Base-by-base conservation (phyloP, 805 yeast species). In the Ogataea methanolica region DNA sequence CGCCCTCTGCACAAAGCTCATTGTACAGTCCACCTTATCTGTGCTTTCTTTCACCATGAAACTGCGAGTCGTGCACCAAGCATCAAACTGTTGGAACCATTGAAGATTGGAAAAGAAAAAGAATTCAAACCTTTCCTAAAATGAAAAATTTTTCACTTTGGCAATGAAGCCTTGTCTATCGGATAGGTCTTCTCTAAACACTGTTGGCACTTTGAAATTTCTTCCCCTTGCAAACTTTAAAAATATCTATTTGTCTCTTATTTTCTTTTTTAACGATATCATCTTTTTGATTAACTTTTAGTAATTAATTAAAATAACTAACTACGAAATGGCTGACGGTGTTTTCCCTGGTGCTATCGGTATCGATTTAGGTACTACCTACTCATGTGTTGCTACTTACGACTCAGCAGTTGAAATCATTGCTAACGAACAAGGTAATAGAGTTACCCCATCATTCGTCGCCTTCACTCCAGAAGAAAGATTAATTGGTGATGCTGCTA, bases 321-420 rank as follows among this genome's bases (percentile, higher is more conserved):
- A 41, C 43, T 19, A 39, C 60, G 76, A 74, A 74, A 85, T 85
- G 91, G 88, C 91, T 85, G 97, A 90, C 82, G 96, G 96, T 85
- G 94, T 90, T 79, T 90, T 87, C 85, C 94, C 91, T 83, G 97
- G 97, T 86, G 94, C 94, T 76, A 87, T 89, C 72, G 99, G 99
- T 85, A 92, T 92, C 84, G 98, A 91, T 81, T 80, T 88, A 75
- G 96, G 96, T 82, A 88, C 96, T 65, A 83, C 89, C 60, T 68
- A 68, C 66, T 83, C 88, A 52, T 83, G 88, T 82, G 88, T 83
- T 65, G 88, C 88, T 71, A 82, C 83, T 67, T 83, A 62, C 59
- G 84, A 82, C 71, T 76, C 82, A 60, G 83, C 83, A 69, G 89
- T 83, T 66, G 88, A 83, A 70, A 83, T 83, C 68, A 81, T 83